phyloP scores from a whole-genome alignment of 2,329 filamentous ascomycete species.

The Phialophora expanda region DNA sequence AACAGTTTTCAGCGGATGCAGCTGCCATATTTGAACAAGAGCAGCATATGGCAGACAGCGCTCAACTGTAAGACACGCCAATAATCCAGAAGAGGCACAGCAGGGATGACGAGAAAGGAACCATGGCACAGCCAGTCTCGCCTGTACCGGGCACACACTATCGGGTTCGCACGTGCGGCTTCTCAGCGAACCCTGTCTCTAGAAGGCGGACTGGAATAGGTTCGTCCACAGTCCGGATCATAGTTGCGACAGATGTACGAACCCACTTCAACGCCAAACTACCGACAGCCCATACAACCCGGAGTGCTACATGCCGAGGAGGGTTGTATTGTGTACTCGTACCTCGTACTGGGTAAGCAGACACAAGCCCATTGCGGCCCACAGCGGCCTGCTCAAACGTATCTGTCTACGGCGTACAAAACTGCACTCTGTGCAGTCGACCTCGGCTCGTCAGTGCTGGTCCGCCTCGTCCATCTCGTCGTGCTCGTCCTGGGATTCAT shows the following conservation, averaged over 20 bases:
- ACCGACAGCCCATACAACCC: background rate
- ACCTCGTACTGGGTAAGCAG: no score
- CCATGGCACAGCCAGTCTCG: background rate
- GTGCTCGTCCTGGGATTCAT: background rate
- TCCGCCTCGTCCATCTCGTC: background rate
- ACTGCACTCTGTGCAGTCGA: slow-evolving; percentile 25
- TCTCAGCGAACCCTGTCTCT: background rate
- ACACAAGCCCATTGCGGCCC: background rate
- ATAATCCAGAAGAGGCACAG: background rate
- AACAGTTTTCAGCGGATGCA: background rate
- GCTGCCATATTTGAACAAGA: background rate
- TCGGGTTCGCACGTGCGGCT: no score
- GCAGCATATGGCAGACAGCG: background rate
- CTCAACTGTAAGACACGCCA: background rate
- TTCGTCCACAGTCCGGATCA: background rate
- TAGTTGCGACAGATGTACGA: background rate
- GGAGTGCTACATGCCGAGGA: background rate
- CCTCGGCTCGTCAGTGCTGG: background rate
- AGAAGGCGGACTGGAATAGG: background rate
- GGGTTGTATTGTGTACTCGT: no score
- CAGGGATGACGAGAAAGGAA: background rate
- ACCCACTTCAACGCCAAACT: background rate
- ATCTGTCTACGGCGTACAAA: slow-evolving; percentile 8
- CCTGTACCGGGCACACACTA: background rate
- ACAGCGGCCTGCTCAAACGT: background rate